Conservation (phyloP, 73 alveolate genomes). For the Stentor coeruleus region DNA sequence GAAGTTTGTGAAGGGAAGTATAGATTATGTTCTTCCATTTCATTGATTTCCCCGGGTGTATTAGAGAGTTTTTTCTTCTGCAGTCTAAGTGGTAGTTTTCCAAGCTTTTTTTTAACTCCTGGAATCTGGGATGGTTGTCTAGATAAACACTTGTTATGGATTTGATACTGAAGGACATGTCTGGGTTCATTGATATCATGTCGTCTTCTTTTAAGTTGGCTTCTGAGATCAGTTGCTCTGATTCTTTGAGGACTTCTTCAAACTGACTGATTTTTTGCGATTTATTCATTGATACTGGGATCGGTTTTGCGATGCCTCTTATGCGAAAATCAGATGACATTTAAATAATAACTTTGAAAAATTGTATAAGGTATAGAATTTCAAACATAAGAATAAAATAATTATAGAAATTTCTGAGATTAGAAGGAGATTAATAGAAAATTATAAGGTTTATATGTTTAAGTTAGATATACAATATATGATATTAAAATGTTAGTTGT, state of each 20-base stretch:
- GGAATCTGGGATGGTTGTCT: conserved; percentile 10
- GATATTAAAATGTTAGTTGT: no score
- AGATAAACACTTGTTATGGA: neutral
- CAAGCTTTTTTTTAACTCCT: neutral
- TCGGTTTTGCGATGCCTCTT: neutral
- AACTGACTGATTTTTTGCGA: neutral
- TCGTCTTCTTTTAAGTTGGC: neutral
- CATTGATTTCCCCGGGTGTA: conserved; percentile 9
- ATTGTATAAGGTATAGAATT: no score
- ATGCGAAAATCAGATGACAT: conserved; percentile 24
- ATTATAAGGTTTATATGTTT: no score
- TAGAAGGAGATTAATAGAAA: no score
- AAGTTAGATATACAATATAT: no score
- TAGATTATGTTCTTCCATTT: conserved; percentile 15
- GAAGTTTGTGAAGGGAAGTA: conserved; percentile 4
- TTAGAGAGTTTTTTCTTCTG: neutral
- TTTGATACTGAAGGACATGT: neutral
- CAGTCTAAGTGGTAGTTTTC: conserved; percentile 14
- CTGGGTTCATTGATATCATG: neutral
- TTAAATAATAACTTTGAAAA: no score
- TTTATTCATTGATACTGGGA: neutral
- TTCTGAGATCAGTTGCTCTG: neutral
- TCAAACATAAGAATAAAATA: no score
- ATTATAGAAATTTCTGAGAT: no score
- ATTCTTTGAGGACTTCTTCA: conserved; percentile 7